Conservation (phyloP, 2,329 filamentous ascomycete species). For the Orbilia quercus region DNA sequence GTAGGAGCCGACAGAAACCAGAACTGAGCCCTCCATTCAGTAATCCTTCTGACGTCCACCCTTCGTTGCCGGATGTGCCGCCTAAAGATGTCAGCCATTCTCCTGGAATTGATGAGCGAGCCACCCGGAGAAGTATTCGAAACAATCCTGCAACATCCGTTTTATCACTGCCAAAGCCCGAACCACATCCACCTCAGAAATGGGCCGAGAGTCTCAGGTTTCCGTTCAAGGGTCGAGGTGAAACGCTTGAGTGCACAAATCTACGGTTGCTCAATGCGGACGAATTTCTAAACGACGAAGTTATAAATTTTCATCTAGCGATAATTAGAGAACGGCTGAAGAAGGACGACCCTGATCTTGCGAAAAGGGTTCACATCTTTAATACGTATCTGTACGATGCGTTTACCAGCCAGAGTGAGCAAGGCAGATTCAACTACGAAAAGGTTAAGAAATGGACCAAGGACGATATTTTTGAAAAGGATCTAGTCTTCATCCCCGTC, state of each 20-base stretch:
- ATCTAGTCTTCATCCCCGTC: constrained; percentile 91
- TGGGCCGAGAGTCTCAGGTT: constrained; percentile 35
- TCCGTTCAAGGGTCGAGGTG: constrained; percentile 65
- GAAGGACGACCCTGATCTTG: constrained; percentile 68
- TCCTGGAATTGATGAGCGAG: neutral
- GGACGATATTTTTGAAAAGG: constrained; percentile 83
- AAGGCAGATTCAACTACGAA: constrained; percentile 74
- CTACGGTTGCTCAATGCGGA: constrained; percentile 82
- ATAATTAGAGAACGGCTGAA: constrained; percentile 72
- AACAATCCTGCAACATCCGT: constrained; percentile 2
- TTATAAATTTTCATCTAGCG: constrained; percentile 80
- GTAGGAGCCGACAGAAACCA: constrained; percentile 5
- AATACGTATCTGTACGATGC: constrained; percentile 92
- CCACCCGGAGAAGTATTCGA: constrained; percentile 13
- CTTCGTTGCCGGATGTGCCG: constrained; percentile 39
- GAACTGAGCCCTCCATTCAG: constrained; percentile 58
- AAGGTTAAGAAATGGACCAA: constrained; percentile 89
- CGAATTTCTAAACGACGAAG: constrained; percentile 89
- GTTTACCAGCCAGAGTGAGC: constrained; percentile 66
- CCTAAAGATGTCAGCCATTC: neutral
- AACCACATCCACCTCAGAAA: constrained; percentile 25
- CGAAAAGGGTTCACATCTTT: constrained; percentile 82
- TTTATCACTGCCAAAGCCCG: constrained; percentile 20
- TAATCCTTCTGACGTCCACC: constrained; percentile 64
- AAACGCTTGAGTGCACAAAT: constrained; percentile 77